Evolutionary conservation across 495 filamentous ascomycete genomes (phyloP).

Genomic region (Pseudoneurospora amorphoporcata): DNA sequence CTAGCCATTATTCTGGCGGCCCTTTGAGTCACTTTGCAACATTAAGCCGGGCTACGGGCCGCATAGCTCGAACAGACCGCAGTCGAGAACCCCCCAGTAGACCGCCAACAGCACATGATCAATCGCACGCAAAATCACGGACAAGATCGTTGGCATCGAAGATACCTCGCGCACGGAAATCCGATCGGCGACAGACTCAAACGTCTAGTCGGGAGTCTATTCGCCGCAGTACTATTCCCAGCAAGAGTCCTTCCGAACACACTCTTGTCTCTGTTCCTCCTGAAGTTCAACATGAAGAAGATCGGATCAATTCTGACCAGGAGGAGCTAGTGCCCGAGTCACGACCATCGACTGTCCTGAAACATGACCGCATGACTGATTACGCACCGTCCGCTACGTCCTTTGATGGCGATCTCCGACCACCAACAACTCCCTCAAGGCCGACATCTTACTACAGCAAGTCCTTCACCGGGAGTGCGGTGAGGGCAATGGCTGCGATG

Average conservation of each 20-base stretch:
- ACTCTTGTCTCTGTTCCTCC: not conserved
- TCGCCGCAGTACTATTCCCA: not conserved
- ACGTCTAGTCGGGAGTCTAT: not conserved
- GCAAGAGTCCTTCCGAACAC: not conserved
- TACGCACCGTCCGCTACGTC: not conserved
- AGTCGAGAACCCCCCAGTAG: not conserved
- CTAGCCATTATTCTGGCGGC: not conserved
- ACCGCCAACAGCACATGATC: not conserved
- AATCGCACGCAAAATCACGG: not conserved
- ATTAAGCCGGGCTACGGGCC: not conserved
- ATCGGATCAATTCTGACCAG: not conserved
- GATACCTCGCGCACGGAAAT: not conserved
- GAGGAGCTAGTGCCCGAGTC: not conserved
- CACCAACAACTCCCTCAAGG: not conserved
- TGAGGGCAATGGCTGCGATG: conserved; percentile 34
- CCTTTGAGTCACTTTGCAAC: not conserved
- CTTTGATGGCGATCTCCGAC: not conserved
- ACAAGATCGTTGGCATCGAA: not conserved
- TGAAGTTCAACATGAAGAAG: not conserved
- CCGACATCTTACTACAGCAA: not conserved
- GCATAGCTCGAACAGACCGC: not conserved
- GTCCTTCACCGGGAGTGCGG: conserved; percentile 15
- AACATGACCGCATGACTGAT: not conserved
- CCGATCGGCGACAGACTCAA: not conserved
- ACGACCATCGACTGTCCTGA: not conserved